Conservation (phyloP, 345 rosid genomes). For the Eucalyptus dawsonii region DNA sequence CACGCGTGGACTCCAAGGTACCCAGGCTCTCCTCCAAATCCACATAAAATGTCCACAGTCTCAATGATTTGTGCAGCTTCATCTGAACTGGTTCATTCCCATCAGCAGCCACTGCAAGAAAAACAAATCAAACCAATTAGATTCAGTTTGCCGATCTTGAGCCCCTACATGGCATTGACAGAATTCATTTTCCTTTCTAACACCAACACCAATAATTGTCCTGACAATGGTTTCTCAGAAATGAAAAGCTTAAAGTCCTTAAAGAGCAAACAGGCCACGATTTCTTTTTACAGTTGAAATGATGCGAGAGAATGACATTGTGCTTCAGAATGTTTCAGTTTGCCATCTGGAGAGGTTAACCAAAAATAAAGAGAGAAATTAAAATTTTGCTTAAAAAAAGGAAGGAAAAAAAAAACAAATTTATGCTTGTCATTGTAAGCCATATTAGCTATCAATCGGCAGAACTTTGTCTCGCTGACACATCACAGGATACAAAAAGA, state of each 20-base stretch:
- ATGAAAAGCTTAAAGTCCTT: neutral
- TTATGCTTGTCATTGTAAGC: neutral
- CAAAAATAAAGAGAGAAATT: neutral
- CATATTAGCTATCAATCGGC: neutral
- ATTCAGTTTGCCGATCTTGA: neutral
- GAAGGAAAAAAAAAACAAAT: neutral
- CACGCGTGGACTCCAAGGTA: conserved; percentile 79
- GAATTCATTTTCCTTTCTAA: neutral
- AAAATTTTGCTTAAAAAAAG: neutral
- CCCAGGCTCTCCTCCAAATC: conserved; percentile 97
- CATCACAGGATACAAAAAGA: neutral
- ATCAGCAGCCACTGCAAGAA: conserved; percentile 73
- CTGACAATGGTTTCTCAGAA: neutral
- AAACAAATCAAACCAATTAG: neutral
- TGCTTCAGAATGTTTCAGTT: neutral
- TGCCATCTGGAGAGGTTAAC: neutral
- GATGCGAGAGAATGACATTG: neutral
- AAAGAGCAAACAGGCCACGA: neutral
- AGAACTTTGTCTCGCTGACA: neutral
- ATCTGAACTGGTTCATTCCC: conserved; percentile 95
- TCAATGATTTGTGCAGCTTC: conserved; percentile 78
- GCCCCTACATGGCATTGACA: neutral
- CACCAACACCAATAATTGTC: neutral
- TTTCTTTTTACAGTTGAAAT: neutral
- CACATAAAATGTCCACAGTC: conserved; percentile 88